Base-by-base conservation (phyloP, 345 rosid genomes). In the Euphorbia peplus region DNA sequence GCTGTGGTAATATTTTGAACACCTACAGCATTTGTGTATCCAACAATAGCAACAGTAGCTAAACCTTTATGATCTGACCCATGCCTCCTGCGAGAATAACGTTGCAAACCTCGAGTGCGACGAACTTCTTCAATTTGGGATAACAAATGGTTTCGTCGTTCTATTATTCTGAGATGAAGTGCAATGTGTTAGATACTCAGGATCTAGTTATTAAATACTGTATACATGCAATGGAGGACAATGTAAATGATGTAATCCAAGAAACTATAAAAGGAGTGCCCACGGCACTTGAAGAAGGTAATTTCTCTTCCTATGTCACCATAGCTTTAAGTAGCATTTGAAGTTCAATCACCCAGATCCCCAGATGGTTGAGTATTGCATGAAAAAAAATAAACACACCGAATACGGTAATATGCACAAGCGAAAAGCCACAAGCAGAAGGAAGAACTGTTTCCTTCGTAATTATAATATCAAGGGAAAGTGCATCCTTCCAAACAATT, bases 1-100 rank as follows among this genome's bases (percentile, higher is more conserved):
- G 73, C 4, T 48, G 32, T 19, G 6, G 50, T 61, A 24, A 60
- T 63, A 76, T 54, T 59, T 62, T 63, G 73, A 73, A 66, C 67
- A 82, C 91, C 74, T 87, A 93, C 96, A 79, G 96, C 97, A 80
- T 93, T 93, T 60, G 99, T 91, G 89, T 93, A 93, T 15, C 96
- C 99, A 25, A 93, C 99, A 67, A 91, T 87, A 64, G 99, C 99
- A 67, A 93, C 82, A 63, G 95, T 91, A 32, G 88, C 81, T 77
- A 90, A 78, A 74, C 75, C 76, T 63, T 70, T 82, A 61, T 85
- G 85, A 57, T 69, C 64, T 19, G 71, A 30, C 51, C 88, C 90
- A 71, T 71, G 88, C 79, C 85, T 88, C 79, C 39, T 85, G 70
- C 96, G 91, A 75, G 86, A 83, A 80, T 91, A 87, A 68, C 96